Conservation (phyloP, 2,329 filamentous ascomycete genomes). For the Grosmannia serpens region DNA sequence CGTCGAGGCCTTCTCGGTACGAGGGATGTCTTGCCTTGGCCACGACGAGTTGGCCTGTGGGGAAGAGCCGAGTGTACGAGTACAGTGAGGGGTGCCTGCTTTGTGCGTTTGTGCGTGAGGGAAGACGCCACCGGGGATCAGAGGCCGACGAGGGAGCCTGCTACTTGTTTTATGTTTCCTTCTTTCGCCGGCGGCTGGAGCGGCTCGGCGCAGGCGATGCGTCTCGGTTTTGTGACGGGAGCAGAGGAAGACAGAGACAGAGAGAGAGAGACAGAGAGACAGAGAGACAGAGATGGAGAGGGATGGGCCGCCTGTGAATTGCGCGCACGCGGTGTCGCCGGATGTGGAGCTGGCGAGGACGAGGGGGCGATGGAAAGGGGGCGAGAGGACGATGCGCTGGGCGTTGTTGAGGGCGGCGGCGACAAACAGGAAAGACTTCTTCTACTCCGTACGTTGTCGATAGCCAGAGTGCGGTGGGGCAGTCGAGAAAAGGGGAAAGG, state of each 20-base stretch:
- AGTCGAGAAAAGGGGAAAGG: not conserved
- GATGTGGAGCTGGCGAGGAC: not conserved
- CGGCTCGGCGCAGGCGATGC: not conserved
- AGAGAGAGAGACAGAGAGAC: not conserved
- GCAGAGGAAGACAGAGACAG: not conserved
- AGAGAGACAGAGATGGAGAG: not conserved
- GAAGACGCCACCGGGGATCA: no score
- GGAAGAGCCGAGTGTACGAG: no score
- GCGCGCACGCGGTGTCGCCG: not conserved
- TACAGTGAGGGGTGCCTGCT: no score
- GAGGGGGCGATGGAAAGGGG: not conserved
- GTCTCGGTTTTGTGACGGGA: not conserved
- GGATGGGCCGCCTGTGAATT: no score
- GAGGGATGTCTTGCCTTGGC: no score
- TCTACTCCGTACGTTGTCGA: not conserved
- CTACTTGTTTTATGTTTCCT: no score
- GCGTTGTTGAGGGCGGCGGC: not conserved
- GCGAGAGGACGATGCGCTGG: not conserved
- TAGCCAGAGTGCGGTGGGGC: not conserved
- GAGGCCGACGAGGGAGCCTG: no score
- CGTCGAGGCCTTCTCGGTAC: no score
- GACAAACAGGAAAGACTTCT: not conserved
- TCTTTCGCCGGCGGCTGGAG: not conserved
- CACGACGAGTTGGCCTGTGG: no score
- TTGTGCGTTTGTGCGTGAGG: no score